Evolutionary conservation across 164 flowering plant species (phyloP), one percentile per base, ranked within the genome.

Genomic region (Vitis cinerea): DNA sequence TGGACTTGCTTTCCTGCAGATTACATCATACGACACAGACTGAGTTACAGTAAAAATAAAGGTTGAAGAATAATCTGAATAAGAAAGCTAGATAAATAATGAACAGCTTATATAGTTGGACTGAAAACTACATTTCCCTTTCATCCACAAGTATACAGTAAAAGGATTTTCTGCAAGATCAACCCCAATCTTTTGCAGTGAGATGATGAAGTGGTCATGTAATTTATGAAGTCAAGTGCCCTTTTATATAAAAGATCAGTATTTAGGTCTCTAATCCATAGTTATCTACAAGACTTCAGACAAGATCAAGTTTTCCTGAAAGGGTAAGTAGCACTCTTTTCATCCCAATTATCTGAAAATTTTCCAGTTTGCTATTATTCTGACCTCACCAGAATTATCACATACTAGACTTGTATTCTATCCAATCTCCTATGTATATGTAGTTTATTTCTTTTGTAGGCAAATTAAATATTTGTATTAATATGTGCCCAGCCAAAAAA

Each of bases 1-100:
- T 66, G 61, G 99, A 91, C 86, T 91, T 95, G 84, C 83, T 88
- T 69, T 89, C 99, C 98, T 95, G 85, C 53, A 59, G 15, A 74
- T 64, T 29, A 70, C 31, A 72, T 50, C 23, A 61, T n/a, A 12
- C 11, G 8, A 66, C 29, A 10, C 60, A 31, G 11, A 5, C 17
- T 16, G 50, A 69, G n/a, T 6, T 4, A 48, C 0, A 8, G 8
- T 27, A 53, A 27, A 19, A 2, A 52, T 3, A 17, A 59, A 47
- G 48, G 6, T 15, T 9, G n/a, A 23, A 64, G 63, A 58, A 16
- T 15, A 59, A 49, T 47, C n/a, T 19, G 37, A 56, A 17, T 16
- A 27, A 50, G 56, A 27, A 13, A 53, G 3, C 37, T 16, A 27
- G 19, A 56, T 19, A 5, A 56, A 13, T 56, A 56, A 56, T 56